Evolutionary conservation across 805 yeast genomes (phyloP).

Genomic region (Kuraishia floccosa): DNA sequence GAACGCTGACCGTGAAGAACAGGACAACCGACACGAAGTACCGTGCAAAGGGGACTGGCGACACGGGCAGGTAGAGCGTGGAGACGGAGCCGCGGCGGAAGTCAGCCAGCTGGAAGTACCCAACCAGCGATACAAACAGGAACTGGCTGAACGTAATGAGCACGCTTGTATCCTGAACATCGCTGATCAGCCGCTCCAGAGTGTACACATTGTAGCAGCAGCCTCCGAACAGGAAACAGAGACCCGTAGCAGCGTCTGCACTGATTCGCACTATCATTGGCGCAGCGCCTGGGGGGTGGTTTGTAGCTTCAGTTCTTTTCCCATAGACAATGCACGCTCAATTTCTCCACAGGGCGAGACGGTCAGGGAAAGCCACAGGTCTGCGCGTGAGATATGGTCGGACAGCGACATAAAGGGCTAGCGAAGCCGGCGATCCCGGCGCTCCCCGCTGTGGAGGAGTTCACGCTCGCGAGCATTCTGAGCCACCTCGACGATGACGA

Average conservation of each 20-base stretch:
- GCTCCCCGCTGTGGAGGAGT: slow-evolving; percentile 16
- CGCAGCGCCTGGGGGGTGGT: too few species aligned
- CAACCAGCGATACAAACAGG: slow-evolving; percentile 33
- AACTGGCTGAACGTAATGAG: slow-evolving; percentile 52
- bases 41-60: slow-evolving; percentile 27
- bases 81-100: slow-evolving; percentile 8
- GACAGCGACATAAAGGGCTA: too few species aligned
- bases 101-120: slow-evolving; percentile 25
- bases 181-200: slow-evolving; percentile 39
- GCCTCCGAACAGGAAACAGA: slow-evolving; percentile 53
- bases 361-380: too few species aligned
- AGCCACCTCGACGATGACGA: slow-evolving; percentile 11
- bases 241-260: too few species aligned
- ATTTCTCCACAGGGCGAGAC: too few species aligned
- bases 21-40: slow-evolving; percentile 36
- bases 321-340: too few species aligned
- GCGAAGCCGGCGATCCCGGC: slow-evolving; percentile 5
- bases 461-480: slow-evolving; percentile 13
- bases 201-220: slow-evolving; percentile 64
- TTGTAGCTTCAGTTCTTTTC: too few species aligned
- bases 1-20: slow-evolving; percentile 36
- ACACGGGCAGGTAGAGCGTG: slow-evolving; percentile 18
- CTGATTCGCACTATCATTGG: too few species aligned
- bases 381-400: too few species aligned
- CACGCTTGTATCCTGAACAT: slow-evolving; percentile 26